Percentiles rank a stretch among this genome's conserved stretches.
These are phyloP conservation scores for Cyclanthera cordifolia DNA, from an alignment of 306 rosid genomes.

Conservation along the genomic window DNA sequence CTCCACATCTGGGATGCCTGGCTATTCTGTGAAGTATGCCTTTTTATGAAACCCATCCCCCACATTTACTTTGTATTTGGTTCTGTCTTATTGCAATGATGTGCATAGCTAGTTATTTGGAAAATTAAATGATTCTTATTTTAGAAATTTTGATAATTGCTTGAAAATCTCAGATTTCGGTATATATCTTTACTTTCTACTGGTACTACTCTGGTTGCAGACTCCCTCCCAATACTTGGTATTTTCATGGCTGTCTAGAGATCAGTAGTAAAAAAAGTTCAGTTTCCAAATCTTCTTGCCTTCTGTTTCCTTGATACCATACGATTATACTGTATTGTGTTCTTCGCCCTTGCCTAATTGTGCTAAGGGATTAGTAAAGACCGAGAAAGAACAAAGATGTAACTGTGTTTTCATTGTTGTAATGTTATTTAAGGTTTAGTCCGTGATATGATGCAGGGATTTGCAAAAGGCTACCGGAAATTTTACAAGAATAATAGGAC, in stretches of 20 bases:
- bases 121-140: background rate
- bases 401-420: background rate
- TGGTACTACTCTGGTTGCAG: background rate
- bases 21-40: constrained; percentile 75
- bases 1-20: constrained; percentile 83
- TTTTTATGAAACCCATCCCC: background rate
- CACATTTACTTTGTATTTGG: background rate
- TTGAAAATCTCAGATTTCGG: background rate
- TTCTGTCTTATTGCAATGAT: background rate
- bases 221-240: background rate
- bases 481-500: constrained; percentile 85
- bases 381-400: background rate
- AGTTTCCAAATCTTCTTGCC: background rate
- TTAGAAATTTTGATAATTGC: background rate
- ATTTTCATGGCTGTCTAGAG: background rate
- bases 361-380: background rate
- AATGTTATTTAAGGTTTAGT: background rate
- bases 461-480: constrained; percentile 79
- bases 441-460: constrained; percentile 40
- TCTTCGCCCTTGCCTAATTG: background rate
- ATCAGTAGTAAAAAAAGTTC: background rate
- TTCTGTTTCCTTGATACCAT: background rate
- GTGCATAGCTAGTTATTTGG: background rate
- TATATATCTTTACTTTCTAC: background rate
- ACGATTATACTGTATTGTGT: background rate